Evolutionary conservation across 169 alveolate genomes (phyloP), one percentile per base, ranked within the genome.

Genomic region (Eimeria zaria): DNA sequence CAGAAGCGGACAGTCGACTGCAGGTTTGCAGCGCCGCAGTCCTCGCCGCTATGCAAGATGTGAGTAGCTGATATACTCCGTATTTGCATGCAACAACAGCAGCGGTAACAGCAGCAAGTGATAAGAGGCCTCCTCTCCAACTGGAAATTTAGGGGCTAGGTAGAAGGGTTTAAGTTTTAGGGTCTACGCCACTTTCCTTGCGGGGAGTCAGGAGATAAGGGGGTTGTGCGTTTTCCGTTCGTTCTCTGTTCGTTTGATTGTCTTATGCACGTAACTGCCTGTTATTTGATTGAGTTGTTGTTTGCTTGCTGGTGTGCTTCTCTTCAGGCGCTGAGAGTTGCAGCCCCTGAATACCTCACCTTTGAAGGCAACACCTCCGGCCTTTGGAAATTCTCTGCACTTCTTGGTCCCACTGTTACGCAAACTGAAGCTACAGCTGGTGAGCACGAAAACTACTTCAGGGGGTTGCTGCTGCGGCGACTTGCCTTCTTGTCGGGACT

Each of bases 321-420:
- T 60, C 39, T 1, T 83, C 91, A 83, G 91, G 39, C 14, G 76
- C 73, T 83, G 67, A 18, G 20, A 12, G 12, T 53, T 9, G 48
- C 44, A 33, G 73, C 91, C 16, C 91, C 91, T 36, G 91, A 83
- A 55, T 53, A 83, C 7, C 18, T 64, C 12, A 9, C 30, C 27
- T 83, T 83, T n/a, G 73, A 27, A 12, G 91, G 73, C 16, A 83
- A 55, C 62, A 33, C 33, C 16, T 64, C 16, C 3, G 74, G 73
- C 53, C 91, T 83, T 16, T 83, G 91, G 91, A 83, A 83, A n/a
- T 83, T 83, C 53, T 83, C 91, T 48, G 91, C 60, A 30, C 69
- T 83, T 9, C 48, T 83, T 5, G n/a, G 24, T 46, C 84, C 84
- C 30, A 36, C 48, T 22, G 53, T 73, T 5, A 36, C 58, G 8